phyloP scores from a whole-genome alignment of 371 early-diverging fungal genomes.

The Quaeritorhiza haematococci region DNA sequence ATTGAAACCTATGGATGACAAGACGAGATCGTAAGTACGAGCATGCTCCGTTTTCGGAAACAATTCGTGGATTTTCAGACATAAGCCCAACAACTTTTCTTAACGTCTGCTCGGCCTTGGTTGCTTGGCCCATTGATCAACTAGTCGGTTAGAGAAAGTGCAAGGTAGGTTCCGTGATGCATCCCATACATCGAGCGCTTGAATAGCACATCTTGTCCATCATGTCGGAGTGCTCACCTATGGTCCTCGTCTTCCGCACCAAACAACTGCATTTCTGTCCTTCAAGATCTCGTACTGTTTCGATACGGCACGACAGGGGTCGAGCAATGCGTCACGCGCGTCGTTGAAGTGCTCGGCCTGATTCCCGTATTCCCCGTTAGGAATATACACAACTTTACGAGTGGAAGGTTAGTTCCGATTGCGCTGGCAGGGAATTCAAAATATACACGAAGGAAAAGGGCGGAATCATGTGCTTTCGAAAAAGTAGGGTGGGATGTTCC shows the following conservation, averaged over 20 bases:
- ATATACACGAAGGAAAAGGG: too few species aligned
- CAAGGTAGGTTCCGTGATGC: conserved; percentile 28
- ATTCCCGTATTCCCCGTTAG: conserved; percentile 72
- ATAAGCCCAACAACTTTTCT: neutral
- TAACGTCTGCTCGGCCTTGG: neutral
- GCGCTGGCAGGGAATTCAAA: neutral
- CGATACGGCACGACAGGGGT: conserved; percentile 76
- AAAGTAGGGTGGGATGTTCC: too few species aligned
- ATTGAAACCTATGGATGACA: conserved; percentile 59
- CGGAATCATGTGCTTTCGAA: too few species aligned
- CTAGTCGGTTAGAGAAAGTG: conserved; percentile 68
- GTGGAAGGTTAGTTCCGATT: conserved; percentile 11
- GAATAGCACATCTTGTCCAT: too few species aligned
- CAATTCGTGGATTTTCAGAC: neutral
- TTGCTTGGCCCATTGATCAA: too few species aligned
- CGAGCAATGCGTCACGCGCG: conserved; percentile 55
- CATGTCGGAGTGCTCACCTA: neutral
- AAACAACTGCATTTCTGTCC: too few species aligned
- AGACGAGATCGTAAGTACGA: conserved; percentile 40
- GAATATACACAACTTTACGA: conserved; percentile 58
- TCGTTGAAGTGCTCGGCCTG: conserved; percentile 57
- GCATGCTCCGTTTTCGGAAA: neutral
- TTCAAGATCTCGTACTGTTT: conserved; percentile 70
- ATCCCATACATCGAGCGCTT: neutral
- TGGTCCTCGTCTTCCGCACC: neutral